phyloP scores from a whole-genome alignment of 179 eudicot species.

The Silene vulgaris region DNA sequence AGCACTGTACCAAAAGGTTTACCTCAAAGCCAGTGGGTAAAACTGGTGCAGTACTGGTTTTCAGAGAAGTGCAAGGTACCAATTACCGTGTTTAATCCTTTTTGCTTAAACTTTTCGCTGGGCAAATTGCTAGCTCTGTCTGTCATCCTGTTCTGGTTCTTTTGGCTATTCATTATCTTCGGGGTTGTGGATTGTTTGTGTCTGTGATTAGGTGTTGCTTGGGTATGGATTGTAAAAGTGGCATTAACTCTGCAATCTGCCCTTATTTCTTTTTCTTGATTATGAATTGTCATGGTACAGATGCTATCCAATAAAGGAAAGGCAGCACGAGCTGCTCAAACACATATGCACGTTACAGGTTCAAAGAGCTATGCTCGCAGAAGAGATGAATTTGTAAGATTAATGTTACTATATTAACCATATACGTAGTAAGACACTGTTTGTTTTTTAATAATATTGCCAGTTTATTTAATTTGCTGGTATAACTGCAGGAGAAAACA shows the following conservation, averaged over 20 bases:
- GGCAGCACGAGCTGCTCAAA: slow-evolving; percentile 35
- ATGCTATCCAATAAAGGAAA: slow-evolving; percentile 29
- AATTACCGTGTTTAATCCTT: neutral
- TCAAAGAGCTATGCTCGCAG: slow-evolving; percentile 38
- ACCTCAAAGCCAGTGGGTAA: slow-evolving; percentile 31
- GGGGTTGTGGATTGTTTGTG: neutral
- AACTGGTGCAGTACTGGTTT: slow-evolving; percentile 39
- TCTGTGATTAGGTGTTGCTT: neutral
- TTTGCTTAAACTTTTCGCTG: slow-evolving; percentile 2
- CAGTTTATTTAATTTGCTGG: slow-evolving; percentile 7
- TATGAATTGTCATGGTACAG: slow-evolving; percentile 18
- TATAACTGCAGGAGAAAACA: slow-evolving; percentile 25
- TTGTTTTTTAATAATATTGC: neutral
- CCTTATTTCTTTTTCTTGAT: neutral
- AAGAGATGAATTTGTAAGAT: slow-evolving; percentile 39
- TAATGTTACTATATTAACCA: slow-evolving; percentile 5
- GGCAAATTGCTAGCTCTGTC: neutral
- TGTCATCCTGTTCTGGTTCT: slow-evolving; percentile 5
- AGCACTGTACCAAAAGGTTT: slow-evolving; percentile 33
- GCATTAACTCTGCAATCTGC: neutral
- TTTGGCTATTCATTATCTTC: neutral
- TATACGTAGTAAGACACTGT: neutral
- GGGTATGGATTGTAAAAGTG: neutral
- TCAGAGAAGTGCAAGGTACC: slow-evolving; percentile 31
- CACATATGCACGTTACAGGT: slow-evolving; percentile 34